Evolutionary conservation across 2,329 filamentous ascomycete species (phyloP), one percentile per base, ranked within the genome.

Genomic region (Xylariales sp.): DNA sequence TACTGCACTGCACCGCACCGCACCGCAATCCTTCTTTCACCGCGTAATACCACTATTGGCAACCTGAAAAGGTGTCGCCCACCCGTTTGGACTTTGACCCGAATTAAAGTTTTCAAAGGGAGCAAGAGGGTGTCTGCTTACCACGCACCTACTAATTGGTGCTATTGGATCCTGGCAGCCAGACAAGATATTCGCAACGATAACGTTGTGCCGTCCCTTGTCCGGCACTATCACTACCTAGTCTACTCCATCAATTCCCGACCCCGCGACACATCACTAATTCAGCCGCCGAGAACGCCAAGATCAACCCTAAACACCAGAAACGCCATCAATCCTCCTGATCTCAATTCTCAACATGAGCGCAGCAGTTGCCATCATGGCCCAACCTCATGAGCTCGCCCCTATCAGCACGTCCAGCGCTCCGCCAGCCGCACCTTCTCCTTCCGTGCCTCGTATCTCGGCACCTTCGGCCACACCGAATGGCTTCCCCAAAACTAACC

Each of bases 361-460:
- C 69, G 72, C 80, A 61, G 78, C 77, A 63, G 75, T 83, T 60
- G 77, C 79, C 56, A 82, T 83, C n/a, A n/a, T n/a, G n/a, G n/a
- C n/a, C n/a, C n/a, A n/a, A n/a, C n/a, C n/a, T n/a, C n/a, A n/a
- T n/a, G 59, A 60, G 40, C 52, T 69, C 71, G 50, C 75, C n/a
- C n/a, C n/a, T n/a, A n/a, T n/a, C n/a, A n/a, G n/a, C n/a, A n/a
- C n/a, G n/a, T n/a, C n/a, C n/a, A 11, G 32, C 40, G 27, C 42
- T 43, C 46, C 52, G 34, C 49, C 56, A 33, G 55, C 64, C 28
- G 53, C 54, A 15, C 58, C 62, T 25, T 71, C 73, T 35, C 71
- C 73, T 24, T 63, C 68, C 25, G 62, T 68, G 48, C 69, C 70
- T 49, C 68, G 68, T 48, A 66, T 64, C 45, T 49, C 61, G 37